These are phyloP conservation scores for Xylariaceae sp. DNA, from an alignment of 2,329 filamentous ascomycete genomes.

Conservation along the genomic window DNA sequence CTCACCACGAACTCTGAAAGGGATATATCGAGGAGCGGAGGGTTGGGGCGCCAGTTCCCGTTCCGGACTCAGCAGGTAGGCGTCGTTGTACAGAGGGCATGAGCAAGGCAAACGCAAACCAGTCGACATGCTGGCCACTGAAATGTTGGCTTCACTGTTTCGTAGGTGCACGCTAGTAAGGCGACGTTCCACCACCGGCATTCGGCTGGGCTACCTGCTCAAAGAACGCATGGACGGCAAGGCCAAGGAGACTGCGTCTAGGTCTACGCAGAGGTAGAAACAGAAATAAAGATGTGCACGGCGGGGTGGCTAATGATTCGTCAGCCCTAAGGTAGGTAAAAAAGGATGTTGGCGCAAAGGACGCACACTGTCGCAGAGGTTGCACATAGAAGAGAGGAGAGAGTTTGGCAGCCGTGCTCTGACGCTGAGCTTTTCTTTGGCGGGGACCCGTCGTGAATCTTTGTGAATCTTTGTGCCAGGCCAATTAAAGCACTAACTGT, in stretches of 20 bases:
- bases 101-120: constrained; percentile 26
- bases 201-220: constrained; percentile 13
- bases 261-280: too few relatives aligned
- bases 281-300: too few relatives aligned
- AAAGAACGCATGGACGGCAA: constrained; percentile 19
- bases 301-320: too few relatives aligned
- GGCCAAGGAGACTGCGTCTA: too few relatives aligned
- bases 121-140: constrained; percentile 31
- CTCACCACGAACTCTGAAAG: background rate
- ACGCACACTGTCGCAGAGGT: constrained; percentile 6
- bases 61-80: constrained; percentile 17
- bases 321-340: background rate
- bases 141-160: background rate
- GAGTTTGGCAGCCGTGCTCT: too few relatives aligned
- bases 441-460: background rate
- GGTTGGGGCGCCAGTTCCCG: constrained; percentile 14
- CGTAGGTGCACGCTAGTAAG: constrained; percentile 1
- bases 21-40: background rate
- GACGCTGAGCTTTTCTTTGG: background rate
- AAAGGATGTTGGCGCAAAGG: background rate
- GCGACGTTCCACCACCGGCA: constrained; percentile 18
- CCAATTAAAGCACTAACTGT: too few relatives aligned
- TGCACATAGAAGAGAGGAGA: constrained; percentile 5
- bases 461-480: background rate
- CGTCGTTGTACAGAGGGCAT: constrained; percentile 23